Evolutionary conservation across 768 basidiomycete genomes (phyloP), one percentile per base, ranked within the genome.

Genomic region (Punctularia strigosozonata): DNA sequence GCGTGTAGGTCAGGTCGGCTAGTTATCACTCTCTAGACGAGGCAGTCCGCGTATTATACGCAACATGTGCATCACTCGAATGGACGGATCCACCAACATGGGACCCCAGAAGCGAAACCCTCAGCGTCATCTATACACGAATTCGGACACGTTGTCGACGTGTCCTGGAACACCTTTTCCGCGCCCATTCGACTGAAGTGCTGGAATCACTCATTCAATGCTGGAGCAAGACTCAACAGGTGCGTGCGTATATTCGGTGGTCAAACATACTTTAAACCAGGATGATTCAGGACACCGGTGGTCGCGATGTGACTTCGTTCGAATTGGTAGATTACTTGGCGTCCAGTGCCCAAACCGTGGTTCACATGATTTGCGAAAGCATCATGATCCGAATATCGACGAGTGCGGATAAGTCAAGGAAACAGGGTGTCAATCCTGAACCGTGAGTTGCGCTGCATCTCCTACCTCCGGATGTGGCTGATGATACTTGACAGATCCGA

Each of bases 341-440:
- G 5, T 69, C 85, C 3, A 94, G 74, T 52, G 83, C 90, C 3
- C 89, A 90, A 50, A 81, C 71, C 39, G 77, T 85, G 6, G 89
- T 97, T 1, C 80, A 88, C 45, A 80, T 92, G 71, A 63, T 89
- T 23, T 91, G 87, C 52, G 89, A 95, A 53, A 80, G 79, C 48
- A 83, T 90, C 33, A 66, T 65, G 15, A 60, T 61, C 41, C 79
- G 87, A 7, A 63, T 75, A 5, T 34, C 19, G 63, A 71, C 5
- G 48, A 67, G 5, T 57, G 73, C 3, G 85, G 86, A 40, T 74
- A 68, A 52, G 65, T 54, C 44, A 75, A 69, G 56, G 80, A 71
- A 53, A 71, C 73, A 45, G 62, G 70, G 1, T 59, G 76, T 17
- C 77, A 85, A 49, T 68, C 73, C 3, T 75, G 8, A 79, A 41